A percentile compares a stretch with the other conserved stretches of the same genome.
These are phyloP conservation scores for Fusarium lyarnte DNA, from an alignment of 2,329 filamentous ascomycete genomes.

Conservation along the genomic window DNA sequence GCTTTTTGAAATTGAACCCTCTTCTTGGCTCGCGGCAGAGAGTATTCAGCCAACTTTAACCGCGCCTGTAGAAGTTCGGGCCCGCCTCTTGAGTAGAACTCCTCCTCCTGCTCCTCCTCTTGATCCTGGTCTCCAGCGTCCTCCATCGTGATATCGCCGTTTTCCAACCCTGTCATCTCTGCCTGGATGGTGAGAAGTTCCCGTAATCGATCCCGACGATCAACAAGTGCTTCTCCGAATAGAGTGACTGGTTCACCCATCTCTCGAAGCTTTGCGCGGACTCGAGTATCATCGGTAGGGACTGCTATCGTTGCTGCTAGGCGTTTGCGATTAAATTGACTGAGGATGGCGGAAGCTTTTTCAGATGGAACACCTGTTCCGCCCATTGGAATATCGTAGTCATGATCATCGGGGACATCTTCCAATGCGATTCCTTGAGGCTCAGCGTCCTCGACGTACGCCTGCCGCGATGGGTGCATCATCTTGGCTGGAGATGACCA, in stretches of 20 bases:
- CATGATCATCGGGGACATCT: constrained; percentile 73
- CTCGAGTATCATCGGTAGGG: constrained; percentile 90
- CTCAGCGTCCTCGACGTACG: constrained; percentile 89
- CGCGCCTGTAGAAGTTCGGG: constrained; percentile 79
- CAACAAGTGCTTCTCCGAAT: constrained; percentile 88
- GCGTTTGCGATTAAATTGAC: constrained; percentile 91
- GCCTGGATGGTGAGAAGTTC: constrained; percentile 80
- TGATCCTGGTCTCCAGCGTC: constrained; percentile 69
- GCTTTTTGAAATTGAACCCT: constrained; percentile 80
- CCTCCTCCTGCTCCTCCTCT: constrained; percentile 82
- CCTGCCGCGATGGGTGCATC: constrained; percentile 90
- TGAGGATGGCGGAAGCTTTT: constrained; percentile 84
- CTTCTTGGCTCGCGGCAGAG: constrained; percentile 81
- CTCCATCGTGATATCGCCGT: constrained; percentile 69
- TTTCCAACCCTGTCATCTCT: constrained; percentile 67
- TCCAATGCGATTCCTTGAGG: constrained; percentile 62
- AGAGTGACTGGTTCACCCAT: constrained; percentile 94
- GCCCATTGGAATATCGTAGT: constrained; percentile 80
- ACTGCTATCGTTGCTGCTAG: constrained; percentile 89
- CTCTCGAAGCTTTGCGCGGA: constrained; percentile 82
- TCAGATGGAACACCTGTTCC: constrained; percentile 76
- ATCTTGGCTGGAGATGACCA: constrained; percentile 50
- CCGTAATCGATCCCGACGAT: constrained; percentile 86
- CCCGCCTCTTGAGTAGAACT: constrained; percentile 91
- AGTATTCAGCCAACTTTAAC: constrained; percentile 82